phyloP scores from a whole-genome alignment of 73 alveolate species.

The Symbiodinium pilosum region DNA sequence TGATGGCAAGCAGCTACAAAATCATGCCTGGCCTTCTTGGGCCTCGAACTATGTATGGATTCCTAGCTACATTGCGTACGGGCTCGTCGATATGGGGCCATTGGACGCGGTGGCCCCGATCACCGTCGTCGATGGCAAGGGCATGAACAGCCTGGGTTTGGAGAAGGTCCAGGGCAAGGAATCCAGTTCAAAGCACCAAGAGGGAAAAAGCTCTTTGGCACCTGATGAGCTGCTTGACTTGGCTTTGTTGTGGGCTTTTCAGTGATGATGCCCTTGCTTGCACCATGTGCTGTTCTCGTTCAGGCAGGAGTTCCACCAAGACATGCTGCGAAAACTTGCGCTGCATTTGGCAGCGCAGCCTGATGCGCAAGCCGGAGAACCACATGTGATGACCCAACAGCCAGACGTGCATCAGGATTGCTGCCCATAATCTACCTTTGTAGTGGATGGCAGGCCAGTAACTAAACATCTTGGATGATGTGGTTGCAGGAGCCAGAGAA shows the following conservation, averaged over 20 bases:
- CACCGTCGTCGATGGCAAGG: not conserved
- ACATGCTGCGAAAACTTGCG: conserved; percentile 79
- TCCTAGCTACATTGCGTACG: conserved; percentile 83
- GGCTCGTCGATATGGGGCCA: conserved; percentile 69
- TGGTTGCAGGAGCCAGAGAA: conserved; percentile 12
- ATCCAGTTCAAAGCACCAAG: not conserved
- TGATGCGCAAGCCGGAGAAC: not conserved
- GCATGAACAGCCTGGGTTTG: not conserved
- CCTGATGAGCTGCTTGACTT: conserved; percentile 8
- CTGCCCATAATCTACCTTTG: too few species aligned
- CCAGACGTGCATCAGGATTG: conserved; percentile 1
- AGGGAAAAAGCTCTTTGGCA: not conserved
- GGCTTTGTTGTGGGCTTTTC: not conserved
- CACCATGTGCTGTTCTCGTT: not conserved
- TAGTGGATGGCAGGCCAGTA: too few species aligned
- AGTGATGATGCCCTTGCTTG: too few species aligned
- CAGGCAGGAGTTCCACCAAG: conserved; percentile 77
- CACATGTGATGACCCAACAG: not conserved
- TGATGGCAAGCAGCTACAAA: not conserved
- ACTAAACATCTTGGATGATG: too few species aligned
- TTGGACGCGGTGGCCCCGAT: conserved; percentile 44
- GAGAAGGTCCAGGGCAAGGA: not conserved
- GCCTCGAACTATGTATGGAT: conserved; percentile 37
- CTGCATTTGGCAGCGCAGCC: conserved; percentile 78
- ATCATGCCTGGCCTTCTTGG: conserved; percentile 24